phyloP scores from a whole-genome alignment of 164 flowering plant genomes.

The Berberis thunbergii region DNA sequence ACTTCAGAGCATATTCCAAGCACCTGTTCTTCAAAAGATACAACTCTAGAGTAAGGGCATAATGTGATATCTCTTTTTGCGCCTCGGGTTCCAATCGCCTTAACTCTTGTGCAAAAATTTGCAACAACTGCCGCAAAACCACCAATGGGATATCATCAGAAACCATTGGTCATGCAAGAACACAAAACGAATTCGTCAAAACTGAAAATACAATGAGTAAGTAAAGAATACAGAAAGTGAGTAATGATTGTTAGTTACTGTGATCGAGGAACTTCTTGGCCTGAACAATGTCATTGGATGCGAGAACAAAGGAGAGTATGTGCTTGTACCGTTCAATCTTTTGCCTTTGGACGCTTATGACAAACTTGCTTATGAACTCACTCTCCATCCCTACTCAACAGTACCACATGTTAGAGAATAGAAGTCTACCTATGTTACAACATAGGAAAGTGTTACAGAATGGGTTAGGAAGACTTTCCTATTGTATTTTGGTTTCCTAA shows the following conservation, averaged over 20 bases:
- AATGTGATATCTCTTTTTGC: constrained; percentile 87
- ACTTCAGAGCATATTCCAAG: no score
- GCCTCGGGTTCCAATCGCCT: constrained; percentile 64
- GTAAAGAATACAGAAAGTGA: neutral
- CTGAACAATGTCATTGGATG: constrained; percentile 56
- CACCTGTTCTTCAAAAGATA: constrained; percentile 98
- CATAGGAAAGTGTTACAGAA: no score
- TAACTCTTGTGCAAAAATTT: constrained; percentile 75
- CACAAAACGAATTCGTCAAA: no score
- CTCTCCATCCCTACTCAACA: no score
- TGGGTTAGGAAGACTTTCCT: no score
- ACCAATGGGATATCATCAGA: constrained; percentile 91
- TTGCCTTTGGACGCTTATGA: constrained; percentile 77
- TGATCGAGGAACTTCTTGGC: constrained; percentile 82
- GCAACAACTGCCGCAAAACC: constrained; percentile 90
- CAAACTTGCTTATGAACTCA: constrained; percentile 67
- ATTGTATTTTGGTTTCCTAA: no score
- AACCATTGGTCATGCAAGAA: constrained; percentile 44
- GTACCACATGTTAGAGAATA: no score
- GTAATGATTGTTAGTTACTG: no score
- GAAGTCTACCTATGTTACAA: no score
- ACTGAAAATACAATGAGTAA: no score
- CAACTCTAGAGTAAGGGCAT: constrained; percentile 74
- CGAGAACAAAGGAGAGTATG: constrained; percentile 64
- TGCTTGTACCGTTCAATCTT: constrained; percentile 91